Evolutionary conservation across 1,284 basidiomycete genomes (phyloP).

Genomic region (Ceratobasidium sp.): DNA sequence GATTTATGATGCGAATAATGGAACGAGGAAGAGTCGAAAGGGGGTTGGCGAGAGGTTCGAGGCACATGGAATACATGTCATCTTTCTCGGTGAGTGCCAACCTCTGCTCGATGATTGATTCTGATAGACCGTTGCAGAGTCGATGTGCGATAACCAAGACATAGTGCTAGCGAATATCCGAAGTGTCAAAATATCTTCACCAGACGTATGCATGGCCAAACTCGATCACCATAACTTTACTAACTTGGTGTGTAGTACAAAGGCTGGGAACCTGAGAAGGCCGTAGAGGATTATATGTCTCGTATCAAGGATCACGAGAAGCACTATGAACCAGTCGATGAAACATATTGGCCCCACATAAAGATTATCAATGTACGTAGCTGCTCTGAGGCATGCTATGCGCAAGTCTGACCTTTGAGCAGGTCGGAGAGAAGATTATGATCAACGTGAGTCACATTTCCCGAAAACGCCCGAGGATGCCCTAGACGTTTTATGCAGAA

Average conservation of each 20-base stretch:
- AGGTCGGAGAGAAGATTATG: constrained; percentile 94
- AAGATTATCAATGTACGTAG: constrained; percentile 89
- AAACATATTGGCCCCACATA: constrained; percentile 91
- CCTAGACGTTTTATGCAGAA: constrained; percentile 65
- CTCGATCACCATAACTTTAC: not conserved
- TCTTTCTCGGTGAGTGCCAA: constrained; percentile 83
- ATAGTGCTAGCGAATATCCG: constrained; percentile 96
- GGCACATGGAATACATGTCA: constrained; percentile 86
- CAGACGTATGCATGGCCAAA: constrained; percentile 77
- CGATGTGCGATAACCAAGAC: constrained; percentile 87
- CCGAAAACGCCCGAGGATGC: not conserved
- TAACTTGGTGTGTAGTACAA: constrained; percentile 72
- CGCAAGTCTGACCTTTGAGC: constrained; percentile 9
- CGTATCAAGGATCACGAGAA: constrained; percentile 92
- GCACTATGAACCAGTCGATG: constrained; percentile 89
- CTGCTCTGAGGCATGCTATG: not conserved
- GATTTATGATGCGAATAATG: constrained; percentile 99
- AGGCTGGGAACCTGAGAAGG: constrained; percentile 91
- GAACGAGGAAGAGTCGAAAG: constrained; percentile 75
- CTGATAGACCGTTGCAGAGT: constrained; percentile 67
- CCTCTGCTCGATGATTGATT: not conserved
- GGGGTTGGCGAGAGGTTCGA: constrained; percentile 87
- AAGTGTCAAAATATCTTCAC: constrained; percentile 97
- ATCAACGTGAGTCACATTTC: constrained; percentile 73
- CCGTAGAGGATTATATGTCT: constrained; percentile 89